Evolutionary conservation across 345 rosid species (phyloP), one percentile per base, ranked within the genome.

Genomic region (Syzygium aromaticum): DNA sequence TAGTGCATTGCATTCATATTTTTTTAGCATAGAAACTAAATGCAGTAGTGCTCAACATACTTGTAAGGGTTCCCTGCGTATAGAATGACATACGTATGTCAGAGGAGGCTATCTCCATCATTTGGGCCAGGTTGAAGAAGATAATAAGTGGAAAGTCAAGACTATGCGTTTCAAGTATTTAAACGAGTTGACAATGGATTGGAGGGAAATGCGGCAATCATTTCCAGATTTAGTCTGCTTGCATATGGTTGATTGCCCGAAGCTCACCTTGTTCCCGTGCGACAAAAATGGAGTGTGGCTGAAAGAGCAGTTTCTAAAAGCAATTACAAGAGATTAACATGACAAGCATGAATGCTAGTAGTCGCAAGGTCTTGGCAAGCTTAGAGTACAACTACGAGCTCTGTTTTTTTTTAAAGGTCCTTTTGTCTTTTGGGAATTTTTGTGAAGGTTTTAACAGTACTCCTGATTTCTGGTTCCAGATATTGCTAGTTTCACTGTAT

Each of bases 121-220:
- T 33, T 85, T 92, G 51, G 82, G 86, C 27, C 38, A 7, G 38
- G 84, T 28, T 27, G 27, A 63, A 38, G 56, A 51, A 23, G 23
- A 63, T 7, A 46, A 57, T 9, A 61, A 88, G 40, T 89, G 91
- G 64, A 2, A 15, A 5, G 88, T 92, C 53, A 15, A 88, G 89
- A 56, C 33, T 56, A 85, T 93, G 56, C 93, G 93, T 54, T 84
- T 93, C 90, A 91, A 92, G 89, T 92, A 90, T 85, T 90, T 93
- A 86, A 86, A 54, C n/a, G 88, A 89, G 85, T 54, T 92, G 52
- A 82, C 89, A 87, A 86, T 83, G 28, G 87, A 87, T 30, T 92
- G 93, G 93, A 90, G 64, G 77, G 85, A 89, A 27, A 15, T 92
- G 90, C 84, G 14, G 28, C 52, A 3, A 16, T 43, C 77, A 61